Percentiles rank a stretch among this genome's conserved stretches.
Evolutionary conservation across 768 basidiomycete genomes (phyloP).

Genomic region (Macrocybe gigantea): DNA sequence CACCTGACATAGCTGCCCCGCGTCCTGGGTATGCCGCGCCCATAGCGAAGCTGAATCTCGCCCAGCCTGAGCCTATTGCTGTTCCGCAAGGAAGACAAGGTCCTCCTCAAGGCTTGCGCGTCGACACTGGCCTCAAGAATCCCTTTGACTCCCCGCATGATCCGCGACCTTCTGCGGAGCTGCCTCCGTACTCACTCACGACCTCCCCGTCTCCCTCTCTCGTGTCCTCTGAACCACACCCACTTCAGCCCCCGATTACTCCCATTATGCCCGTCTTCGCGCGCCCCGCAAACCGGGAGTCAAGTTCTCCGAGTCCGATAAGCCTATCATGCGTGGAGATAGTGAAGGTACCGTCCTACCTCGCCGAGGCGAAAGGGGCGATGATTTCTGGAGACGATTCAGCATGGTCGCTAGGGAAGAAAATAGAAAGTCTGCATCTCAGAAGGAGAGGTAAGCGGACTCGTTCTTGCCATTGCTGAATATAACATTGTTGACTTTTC

Average conservation of each 20-base stretch:
- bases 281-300: constrained; percentile 43
- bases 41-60: constrained; percentile 57
- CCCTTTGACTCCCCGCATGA: constrained; percentile 6
- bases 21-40: constrained; percentile 71
- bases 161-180: constrained; percentile 4
- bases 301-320: constrained; percentile 35
- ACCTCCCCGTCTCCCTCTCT: constrained; percentile 22
- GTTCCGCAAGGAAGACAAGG: constrained; percentile 26
- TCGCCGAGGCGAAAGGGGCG: constrained; percentile 64
- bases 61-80: constrained; percentile 39
- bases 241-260: constrained; percentile 69
- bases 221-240: constrained; percentile 58
- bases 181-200: constrained; percentile 7
- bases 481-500: not conserved
- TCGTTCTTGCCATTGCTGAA: not conserved
- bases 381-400: constrained; percentile 85
- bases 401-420: constrained; percentile 78
- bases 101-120: constrained; percentile 10
- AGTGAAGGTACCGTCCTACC: constrained; percentile 65
- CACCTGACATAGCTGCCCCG: constrained; percentile 55
- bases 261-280: constrained; percentile 78
- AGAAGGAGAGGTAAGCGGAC: constrained; percentile 42
- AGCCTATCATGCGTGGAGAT: constrained; percentile 61
- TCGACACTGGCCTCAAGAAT: constrained; percentile 11
- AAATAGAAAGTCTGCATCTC: constrained; percentile 26